Evolutionary conservation across 2,329 filamentous ascomycete genomes (phyloP).

Genomic region (Penicillium sp.): DNA sequence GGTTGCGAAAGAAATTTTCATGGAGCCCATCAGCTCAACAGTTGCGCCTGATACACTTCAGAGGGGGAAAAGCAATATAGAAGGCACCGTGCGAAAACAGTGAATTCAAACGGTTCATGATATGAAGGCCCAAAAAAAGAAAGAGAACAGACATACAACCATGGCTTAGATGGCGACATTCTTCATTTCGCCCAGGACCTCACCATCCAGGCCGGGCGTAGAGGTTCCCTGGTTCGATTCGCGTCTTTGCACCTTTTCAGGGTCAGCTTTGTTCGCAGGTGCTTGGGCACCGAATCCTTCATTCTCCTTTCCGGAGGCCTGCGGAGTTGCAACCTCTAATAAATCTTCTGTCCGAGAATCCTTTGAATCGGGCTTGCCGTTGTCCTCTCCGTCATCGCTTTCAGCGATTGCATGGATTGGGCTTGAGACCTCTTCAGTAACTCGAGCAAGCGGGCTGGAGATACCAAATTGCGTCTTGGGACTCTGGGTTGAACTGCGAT

Average conservation of each 20-base stretch:
- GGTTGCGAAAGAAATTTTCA: slow-evolving; percentile 29
- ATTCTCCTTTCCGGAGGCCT: slow-evolving; percentile 42
- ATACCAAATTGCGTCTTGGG: slow-evolving; percentile 50
- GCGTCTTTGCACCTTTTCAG: slow-evolving; percentile 37
- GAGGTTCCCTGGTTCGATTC: slow-evolving; percentile 35
- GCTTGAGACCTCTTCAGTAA: slow-evolving; percentile 51
- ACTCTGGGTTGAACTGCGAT: slow-evolving; percentile 47
- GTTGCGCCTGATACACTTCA: slow-evolving; percentile 31
- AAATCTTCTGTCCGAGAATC: slow-evolving; percentile 43
- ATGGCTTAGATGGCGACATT: slow-evolving; percentile 49
- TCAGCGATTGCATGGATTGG: slow-evolving; percentile 39
- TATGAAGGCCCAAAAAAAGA: slow-evolving; percentile 20
- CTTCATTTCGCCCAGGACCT: slow-evolving; percentile 53
- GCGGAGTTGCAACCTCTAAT: slow-evolving; percentile 46
- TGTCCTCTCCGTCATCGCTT: slow-evolving; percentile 40
- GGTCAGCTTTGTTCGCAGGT: slow-evolving; percentile 30
- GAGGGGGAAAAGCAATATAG: slow-evolving; percentile 12
- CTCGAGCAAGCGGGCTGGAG: slow-evolving; percentile 52
- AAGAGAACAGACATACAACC: slow-evolving; percentile 20
- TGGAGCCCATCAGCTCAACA: slow-evolving; percentile 31
- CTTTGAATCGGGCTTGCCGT: slow-evolving; percentile 34
- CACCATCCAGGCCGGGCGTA: slow-evolving; percentile 39
- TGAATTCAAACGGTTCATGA: slow-evolving; percentile 18
- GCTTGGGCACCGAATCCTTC: slow-evolving; percentile 31
- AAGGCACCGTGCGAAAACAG: slow-evolving; percentile 13